Evolutionary conservation across 805 yeast species (phyloP).

Genomic region (Kuraishia piskuri): DNA sequence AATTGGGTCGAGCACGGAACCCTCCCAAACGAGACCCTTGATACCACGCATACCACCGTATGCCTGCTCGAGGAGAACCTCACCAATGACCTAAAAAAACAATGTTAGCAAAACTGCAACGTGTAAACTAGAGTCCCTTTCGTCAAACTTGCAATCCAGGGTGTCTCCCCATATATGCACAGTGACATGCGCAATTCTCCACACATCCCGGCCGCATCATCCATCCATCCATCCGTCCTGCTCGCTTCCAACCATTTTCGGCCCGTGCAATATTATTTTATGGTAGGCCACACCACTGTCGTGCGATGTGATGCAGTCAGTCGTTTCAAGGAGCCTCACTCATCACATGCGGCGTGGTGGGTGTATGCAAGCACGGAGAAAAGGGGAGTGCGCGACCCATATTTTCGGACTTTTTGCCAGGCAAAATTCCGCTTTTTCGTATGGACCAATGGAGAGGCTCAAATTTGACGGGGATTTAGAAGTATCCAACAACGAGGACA

Average conservation of each 20-base stretch:
- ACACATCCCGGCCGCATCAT: too few species aligned
- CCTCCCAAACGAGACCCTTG: constrained; percentile 83
- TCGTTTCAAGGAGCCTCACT: background rate
- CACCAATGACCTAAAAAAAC: constrained; percentile 45
- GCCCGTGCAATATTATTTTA: too few species aligned
- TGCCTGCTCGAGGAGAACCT: constrained; percentile 69
- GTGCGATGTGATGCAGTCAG: background rate
- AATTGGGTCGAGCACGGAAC: constrained; percentile 74
- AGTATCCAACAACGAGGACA: constrained; percentile 1
- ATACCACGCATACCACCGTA: constrained; percentile 92
- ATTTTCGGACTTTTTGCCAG: background rate
- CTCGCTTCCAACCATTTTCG: too few species aligned
- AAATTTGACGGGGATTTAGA: constrained; percentile 5
- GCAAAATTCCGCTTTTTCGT: background rate
- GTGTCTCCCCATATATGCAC: too few species aligned
- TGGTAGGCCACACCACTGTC: background rate
- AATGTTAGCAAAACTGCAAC: too few species aligned
- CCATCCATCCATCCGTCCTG: too few species aligned
- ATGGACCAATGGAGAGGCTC: background rate
- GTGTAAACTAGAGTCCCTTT: too few species aligned
- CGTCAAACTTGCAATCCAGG: too few species aligned
- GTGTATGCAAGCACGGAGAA: background rate
- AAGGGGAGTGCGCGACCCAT: background rate
- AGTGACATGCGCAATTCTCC: too few species aligned
- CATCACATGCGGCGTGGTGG: background rate